Conservation (phyloP, 768 basidiomycete genomes). For the Gloeostereum incarnatum region DNA sequence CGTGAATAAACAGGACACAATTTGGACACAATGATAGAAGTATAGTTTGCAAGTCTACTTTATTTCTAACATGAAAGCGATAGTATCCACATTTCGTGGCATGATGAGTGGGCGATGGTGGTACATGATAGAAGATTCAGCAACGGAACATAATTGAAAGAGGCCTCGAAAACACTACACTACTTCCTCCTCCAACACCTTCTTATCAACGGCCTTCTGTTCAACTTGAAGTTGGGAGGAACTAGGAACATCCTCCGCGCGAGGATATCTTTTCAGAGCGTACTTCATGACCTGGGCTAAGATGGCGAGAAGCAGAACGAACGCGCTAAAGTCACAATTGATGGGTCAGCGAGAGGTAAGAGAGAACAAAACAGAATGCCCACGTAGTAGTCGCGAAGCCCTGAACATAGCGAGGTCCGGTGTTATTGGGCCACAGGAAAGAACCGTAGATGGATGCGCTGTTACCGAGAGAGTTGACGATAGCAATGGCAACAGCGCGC, state of each 20-base stretch:
- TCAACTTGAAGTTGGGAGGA: too few relatives aligned
- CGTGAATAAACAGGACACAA: too few relatives aligned
- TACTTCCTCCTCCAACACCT: too few relatives aligned
- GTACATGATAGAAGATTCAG: too few relatives aligned
- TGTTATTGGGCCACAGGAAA: slow-evolving; percentile 16
- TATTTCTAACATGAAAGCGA: too few relatives aligned
- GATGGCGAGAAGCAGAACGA: slow-evolving; percentile 7
- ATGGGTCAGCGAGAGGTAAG: slow-evolving; percentile 5
- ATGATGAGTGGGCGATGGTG: too few relatives aligned
- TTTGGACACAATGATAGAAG: too few relatives aligned
- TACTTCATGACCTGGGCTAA: slow-evolving; percentile 7
- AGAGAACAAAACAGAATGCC: background rate
- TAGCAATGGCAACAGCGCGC: slow-evolving; percentile 19
- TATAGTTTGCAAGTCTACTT: too few relatives aligned
- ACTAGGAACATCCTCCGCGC: background rate
- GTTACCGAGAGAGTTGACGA: slow-evolving; percentile 21
- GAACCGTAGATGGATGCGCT: slow-evolving; percentile 16
- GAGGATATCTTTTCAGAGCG: slow-evolving; percentile 5
- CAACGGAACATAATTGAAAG: too few relatives aligned
- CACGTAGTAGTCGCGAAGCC: slow-evolving; percentile 19
- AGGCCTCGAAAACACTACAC: too few relatives aligned
- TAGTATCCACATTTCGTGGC: too few relatives aligned
- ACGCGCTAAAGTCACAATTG: slow-evolving; percentile 3
- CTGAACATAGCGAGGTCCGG: slow-evolving; percentile 22
- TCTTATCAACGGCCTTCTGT: too few relatives aligned